Conservation (phyloP, 2,329 filamentous ascomycete species). For the Cryphonectria parasitica region DNA sequence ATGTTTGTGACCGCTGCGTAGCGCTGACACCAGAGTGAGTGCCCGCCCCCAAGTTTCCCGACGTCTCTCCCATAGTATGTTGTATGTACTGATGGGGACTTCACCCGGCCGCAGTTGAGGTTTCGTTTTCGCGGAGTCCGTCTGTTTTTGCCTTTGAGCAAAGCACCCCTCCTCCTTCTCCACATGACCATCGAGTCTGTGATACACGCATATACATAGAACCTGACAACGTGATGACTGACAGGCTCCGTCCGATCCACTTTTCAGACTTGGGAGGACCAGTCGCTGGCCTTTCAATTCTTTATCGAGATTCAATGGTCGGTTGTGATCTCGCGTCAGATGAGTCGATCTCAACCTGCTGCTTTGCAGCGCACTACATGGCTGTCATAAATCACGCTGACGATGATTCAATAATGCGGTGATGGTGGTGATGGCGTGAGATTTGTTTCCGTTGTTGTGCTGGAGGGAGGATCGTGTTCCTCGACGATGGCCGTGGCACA, state of each 20-base stretch:
- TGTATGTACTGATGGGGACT: background rate
- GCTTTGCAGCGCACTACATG: constrained; percentile 6
- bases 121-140: background rate
- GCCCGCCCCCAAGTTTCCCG: background rate
- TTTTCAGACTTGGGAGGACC: background rate
- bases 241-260: constrained; percentile 6
- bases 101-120: constrained; percentile 1
- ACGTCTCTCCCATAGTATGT: background rate
- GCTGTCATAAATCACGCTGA: background rate
- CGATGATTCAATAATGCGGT: background rate
- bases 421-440: background rate
- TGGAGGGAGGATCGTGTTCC: background rate
- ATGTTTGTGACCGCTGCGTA: constrained; percentile 22
- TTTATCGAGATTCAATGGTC: constrained; percentile 28
- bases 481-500: background rate
- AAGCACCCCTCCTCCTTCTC: too few relatives aligned
- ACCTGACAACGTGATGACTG: background rate
- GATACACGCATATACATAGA: background rate
- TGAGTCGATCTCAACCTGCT: constrained; percentile 25
- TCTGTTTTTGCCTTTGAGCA: background rate
- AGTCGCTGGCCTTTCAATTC: constrained; percentile 17
- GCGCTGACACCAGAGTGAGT: constrained; percentile 18
- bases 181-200: background rate
- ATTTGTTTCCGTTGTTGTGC: background rate
- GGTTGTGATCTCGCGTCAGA: constrained; percentile 24